Evolutionary conservation across 2,329 filamentous ascomycete genomes (phyloP), one percentile per base, ranked within the genome.

Genomic region (Claviceps spartinae): DNA sequence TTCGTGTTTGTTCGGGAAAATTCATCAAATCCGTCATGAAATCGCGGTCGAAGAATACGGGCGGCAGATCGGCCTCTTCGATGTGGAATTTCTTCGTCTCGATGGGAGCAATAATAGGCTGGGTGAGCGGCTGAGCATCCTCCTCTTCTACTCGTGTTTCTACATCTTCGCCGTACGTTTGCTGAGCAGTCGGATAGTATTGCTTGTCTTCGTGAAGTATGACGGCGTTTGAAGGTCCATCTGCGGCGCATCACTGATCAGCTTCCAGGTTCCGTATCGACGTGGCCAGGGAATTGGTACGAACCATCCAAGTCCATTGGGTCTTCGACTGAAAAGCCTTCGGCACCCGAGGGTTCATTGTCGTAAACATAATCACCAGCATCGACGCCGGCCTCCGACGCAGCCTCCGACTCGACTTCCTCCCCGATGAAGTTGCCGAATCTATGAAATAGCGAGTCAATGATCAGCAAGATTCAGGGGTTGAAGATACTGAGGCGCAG

Each of bases 391-490:
- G 81, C 80, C 65, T 88, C 82, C 61, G 88, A 91, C 63, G 90
- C 91, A 64, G 86, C 85, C 64, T 95, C 90, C 53, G 88, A 93
- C 67, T 83, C 78, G 60, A 72, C 85, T 63, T 88, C 88, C 70
- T 96, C 93, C 65, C 93, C 93, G 66, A 97, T 95, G 71, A 93
- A 97, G 74, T 97, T 97, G 64, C 91, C 91, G 72, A 97, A 97
- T 76, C 88, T 94, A 4, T 13, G 50, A 30, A 30, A 48, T 24
- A 60, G 44, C 42, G 20, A 5, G 46, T 54, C 49, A 54, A 43
- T 51, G 5, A n/a, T 14, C 34, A 8, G 40, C n/a, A 36, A 1
- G 14, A 20, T 42, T 7, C 18, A 30, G 2, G 7, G 3, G 8
- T 20, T 18, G 6, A 30, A 4, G 45, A 3, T n/a, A 16, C 9